A percentile compares a stretch with the other conserved stretches of the same genome.
Conservation (phyloP, 148 eudicot species). For the Chenopodium suecicum region DNA sequence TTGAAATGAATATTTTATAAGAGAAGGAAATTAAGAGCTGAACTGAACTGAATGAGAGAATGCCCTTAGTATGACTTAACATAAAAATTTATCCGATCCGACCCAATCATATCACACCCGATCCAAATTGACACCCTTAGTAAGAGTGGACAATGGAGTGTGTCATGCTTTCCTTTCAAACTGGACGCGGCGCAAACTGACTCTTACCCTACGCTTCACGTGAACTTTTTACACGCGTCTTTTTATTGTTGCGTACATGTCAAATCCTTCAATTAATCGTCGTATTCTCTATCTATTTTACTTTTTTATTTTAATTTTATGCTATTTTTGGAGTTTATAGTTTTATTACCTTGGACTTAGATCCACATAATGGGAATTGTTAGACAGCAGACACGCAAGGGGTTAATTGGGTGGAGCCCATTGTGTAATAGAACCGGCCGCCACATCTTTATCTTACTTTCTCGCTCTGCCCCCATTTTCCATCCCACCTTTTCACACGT, state of each 20-base stretch:
- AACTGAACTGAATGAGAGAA: too few species aligned
- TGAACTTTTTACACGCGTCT: conserved; percentile 7
- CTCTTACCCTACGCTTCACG: neutral
- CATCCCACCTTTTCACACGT: conserved; percentile 7
- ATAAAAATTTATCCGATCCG: too few species aligned
- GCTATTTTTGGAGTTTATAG: neutral
- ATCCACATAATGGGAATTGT: neutral
- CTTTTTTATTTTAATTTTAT: neutral
- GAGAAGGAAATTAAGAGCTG: too few species aligned
- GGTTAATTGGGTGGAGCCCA: neutral
- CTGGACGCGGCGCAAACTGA: neutral
- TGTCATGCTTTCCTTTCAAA: neutral
- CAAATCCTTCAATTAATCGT: neutral
- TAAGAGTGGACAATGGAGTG: too few species aligned
- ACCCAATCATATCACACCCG: too few species aligned
- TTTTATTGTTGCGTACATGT: neutral
- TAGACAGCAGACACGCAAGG: neutral
- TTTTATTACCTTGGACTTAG: neutral
- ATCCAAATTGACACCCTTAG: too few species aligned
- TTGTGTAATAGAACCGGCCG: neutral
- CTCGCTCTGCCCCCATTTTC: neutral
- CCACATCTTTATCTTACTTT: neutral
- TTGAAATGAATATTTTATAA: too few species aligned
- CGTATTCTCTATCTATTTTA: neutral
- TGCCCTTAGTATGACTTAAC: too few species aligned